Conservation (phyloP, 306 rosid species). For the Vigna hirtella region DNA sequence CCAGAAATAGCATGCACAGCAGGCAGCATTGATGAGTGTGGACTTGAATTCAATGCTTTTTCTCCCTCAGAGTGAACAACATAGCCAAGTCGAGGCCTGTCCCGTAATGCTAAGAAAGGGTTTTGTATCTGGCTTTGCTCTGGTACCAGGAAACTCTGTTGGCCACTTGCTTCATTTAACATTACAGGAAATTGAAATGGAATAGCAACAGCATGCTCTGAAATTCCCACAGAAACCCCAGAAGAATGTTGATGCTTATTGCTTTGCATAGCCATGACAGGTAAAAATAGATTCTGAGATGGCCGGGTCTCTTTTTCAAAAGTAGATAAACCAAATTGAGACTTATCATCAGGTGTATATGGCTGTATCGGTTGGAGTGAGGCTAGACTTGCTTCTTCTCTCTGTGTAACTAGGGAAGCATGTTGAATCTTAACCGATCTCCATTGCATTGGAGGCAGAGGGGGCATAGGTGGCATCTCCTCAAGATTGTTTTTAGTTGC, state of each 20-base stretch:
- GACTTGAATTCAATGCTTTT: conserved; percentile 45
- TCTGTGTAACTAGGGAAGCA: conserved; percentile 46
- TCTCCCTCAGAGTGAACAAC: conserved; percentile 53
- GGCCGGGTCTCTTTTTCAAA: conserved; percentile 43
- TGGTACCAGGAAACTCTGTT: conserved; percentile 49
- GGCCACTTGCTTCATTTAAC: conserved; percentile 51
- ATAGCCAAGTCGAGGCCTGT: conserved; percentile 46
- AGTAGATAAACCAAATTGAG: conserved; percentile 51
- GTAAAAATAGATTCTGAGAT: conserved; percentile 56
- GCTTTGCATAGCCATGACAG: conserved; percentile 51
- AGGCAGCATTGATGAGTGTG: conserved; percentile 47
- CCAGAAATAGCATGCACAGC: conserved; percentile 38
- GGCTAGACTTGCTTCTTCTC: conserved; percentile 49
- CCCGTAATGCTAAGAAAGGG: conserved; percentile 57
- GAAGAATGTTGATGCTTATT: conserved; percentile 47
- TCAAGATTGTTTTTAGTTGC: conserved; percentile 52
- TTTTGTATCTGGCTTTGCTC: conserved; percentile 59
- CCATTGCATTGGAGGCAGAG: conserved; percentile 98
- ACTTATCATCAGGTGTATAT: conserved; percentile 46
- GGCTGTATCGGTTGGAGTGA: conserved; percentile 49
- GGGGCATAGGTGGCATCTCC: conserved; percentile 96
- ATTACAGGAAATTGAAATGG: conserved; percentile 55
- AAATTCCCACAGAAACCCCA: conserved; percentile 47
- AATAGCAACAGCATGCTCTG: conserved; percentile 48
- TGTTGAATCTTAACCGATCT: conserved; percentile 74